These are phyloP conservation scores for Lyophyllum semitale DNA, from an alignment of 768 basidiomycete species.

Conservation along the genomic window DNA sequence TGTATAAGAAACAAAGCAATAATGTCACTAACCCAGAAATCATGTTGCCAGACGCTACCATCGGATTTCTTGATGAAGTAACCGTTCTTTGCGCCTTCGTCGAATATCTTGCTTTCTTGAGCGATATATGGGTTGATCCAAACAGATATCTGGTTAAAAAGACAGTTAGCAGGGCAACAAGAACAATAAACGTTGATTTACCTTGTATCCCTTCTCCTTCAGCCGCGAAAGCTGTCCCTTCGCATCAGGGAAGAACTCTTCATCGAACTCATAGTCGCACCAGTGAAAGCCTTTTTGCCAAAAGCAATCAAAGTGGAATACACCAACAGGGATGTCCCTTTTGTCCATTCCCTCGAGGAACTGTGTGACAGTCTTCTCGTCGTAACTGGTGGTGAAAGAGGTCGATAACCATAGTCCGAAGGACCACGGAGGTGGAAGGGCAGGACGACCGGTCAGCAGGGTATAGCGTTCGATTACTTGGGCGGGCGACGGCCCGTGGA, in stretches of 20 bases:
- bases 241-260: slow-evolving; percentile 47
- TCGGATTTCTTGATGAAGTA: slow-evolving; percentile 49
- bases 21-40: slow-evolving; percentile 34
- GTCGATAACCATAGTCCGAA: slow-evolving; percentile 52
- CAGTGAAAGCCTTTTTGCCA: slow-evolving; percentile 38
- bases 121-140: slow-evolving; percentile 48
- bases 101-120: slow-evolving; percentile 40
- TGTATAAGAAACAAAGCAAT: not conserved
- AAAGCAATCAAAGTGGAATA: slow-evolving; percentile 52
- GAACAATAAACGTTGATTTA: slow-evolving; percentile 22
- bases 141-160: slow-evolving; percentile 21
- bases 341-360: slow-evolving; percentile 47
- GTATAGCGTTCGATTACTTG: slow-evolving; percentile 35
- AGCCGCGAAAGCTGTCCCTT: slow-evolving; percentile 36
- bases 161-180: not conserved
- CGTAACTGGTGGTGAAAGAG: slow-evolving; percentile 47
- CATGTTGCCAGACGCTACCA: slow-evolving; percentile 40
- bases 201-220: slow-evolving; percentile 40
- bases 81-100: slow-evolving; percentile 41
- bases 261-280: slow-evolving; percentile 47
- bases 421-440: slow-evolving; percentile 49
- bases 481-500: slow-evolving; percentile 37
- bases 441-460: slow-evolving; percentile 38
- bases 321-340: slow-evolving; percentile 37
- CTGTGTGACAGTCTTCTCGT: slow-evolving; percentile 42